These are phyloP conservation scores for Suillus lakei DNA, from an alignment of 768 basidiomycete species.

Conservation along the genomic window DNA sequence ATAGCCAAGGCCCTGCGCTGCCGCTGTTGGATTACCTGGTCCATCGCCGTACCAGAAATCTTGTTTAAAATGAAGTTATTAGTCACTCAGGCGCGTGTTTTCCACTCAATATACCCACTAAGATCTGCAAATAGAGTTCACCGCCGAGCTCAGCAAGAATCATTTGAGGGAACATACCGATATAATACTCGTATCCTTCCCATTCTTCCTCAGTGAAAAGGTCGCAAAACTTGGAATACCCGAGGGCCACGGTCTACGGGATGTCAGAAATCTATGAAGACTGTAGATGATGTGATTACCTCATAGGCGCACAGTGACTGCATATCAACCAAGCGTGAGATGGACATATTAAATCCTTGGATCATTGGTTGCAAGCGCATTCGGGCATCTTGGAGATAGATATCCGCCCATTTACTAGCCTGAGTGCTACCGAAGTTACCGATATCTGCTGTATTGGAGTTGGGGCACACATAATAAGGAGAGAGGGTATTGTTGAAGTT, in stretches of 20 bases:
- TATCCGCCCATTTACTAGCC: conserved; percentile 39
- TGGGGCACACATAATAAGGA: conserved; percentile 41
- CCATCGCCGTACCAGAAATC: conserved; percentile 42
- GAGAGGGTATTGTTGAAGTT: conserved; percentile 54
- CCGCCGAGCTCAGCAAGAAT: neutral
- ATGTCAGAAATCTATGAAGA: neutral
- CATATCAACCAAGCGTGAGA: conserved; percentile 38
- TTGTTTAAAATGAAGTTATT: neutral
- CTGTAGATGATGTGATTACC: conserved; percentile 15
- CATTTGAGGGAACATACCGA: conserved; percentile 23
- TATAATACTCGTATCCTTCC: conserved; percentile 51
- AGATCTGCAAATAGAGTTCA: conserved; percentile 2
- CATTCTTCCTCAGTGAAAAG: conserved; percentile 58
- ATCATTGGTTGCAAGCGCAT: conserved; percentile 38
- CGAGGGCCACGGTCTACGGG: conserved; percentile 51
- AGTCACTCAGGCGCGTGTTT: conserved; percentile 10
- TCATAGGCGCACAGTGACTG: conserved; percentile 46
- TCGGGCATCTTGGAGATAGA: conserved; percentile 44
- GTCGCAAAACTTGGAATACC: conserved; percentile 52
- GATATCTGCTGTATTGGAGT: conserved; percentile 30
- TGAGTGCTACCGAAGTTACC: conserved; percentile 27
- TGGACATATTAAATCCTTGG: conserved; percentile 36
- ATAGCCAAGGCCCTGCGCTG: conserved; percentile 45
- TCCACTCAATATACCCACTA: conserved; percentile 16
- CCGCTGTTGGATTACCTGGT: conserved; percentile 47